Conservation (phyloP, 176 grass and related monocot species). For the Musa troglodytarum region DNA sequence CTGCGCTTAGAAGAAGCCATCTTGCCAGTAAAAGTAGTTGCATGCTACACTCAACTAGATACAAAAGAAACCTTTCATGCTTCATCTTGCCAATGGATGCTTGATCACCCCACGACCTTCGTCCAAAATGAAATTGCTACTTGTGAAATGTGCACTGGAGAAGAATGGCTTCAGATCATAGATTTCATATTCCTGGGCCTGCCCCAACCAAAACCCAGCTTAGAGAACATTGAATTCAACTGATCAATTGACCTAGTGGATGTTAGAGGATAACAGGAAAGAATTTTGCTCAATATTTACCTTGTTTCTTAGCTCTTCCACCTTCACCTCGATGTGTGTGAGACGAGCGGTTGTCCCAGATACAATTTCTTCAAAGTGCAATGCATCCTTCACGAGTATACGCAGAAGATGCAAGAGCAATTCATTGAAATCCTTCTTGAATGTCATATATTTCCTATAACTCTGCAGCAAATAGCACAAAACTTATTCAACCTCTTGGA, state of each 20-base stretch:
- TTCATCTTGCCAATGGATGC: constrained; percentile 44
- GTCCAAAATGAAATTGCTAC: constrained; percentile 76
- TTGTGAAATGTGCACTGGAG: constrained; percentile 56
- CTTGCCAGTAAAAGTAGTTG: too few relatives aligned
- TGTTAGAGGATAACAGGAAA: background rate
- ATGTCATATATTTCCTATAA: constrained; percentile 95
- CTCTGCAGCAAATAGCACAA: constrained; percentile 40
- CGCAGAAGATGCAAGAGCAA: constrained; percentile 83
- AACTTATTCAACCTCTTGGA: background rate
- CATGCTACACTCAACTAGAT: too few relatives aligned
- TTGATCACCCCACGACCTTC: constrained; percentile 62
- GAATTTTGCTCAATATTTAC: constrained; percentile 26
- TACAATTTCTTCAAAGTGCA: constrained; percentile 79
- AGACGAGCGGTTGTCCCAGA: constrained; percentile 43
- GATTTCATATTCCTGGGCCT: constrained; percentile 96
- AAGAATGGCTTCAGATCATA: constrained; percentile 87
- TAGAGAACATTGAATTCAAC: background rate
- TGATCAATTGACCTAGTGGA: background rate
- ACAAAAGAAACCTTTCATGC: too few relatives aligned
- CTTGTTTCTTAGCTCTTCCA: constrained; percentile 79
- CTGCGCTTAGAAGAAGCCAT: too few relatives aligned
- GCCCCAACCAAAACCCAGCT: constrained; percentile 2
- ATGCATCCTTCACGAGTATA: constrained; percentile 63
- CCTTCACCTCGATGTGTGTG: constrained; percentile 59
- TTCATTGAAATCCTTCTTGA: constrained; percentile 95